Evolutionary conservation across 768 basidiomycete genomes (phyloP), one percentile per base, ranked within the genome.

Genomic region (Symmetrospora coprosmae): DNA sequence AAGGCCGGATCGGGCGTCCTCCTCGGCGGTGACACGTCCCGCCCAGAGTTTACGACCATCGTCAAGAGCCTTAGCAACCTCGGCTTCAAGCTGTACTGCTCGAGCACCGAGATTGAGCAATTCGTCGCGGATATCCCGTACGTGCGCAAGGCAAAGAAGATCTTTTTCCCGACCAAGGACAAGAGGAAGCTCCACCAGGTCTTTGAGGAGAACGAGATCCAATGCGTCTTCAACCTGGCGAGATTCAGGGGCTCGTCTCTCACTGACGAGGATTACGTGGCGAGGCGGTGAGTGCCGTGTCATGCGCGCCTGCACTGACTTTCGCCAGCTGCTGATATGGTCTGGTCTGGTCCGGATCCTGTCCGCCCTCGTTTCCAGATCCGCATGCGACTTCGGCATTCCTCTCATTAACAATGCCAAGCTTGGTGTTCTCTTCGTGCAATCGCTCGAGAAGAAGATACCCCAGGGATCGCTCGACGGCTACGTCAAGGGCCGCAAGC

Each of bases 1-100:
- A 79, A 78, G 53, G 79, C 82, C 21, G 80, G 81, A 47, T 87
- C 85, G 0, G 94, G 94, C 65, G 62, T 70, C 39, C 80, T 99
- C 61, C 78, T 97, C 56, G 94, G 94, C 40, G 94, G 94, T 40
- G 91, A 96, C 69, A 77, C 85, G 61, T 77, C 77, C 59, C 83
- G 84, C 70, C 87, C 90, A 2, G 89, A 97, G 73, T 86, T 99
- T 82, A 74, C 74, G 21, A 76, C 77, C 34, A 82, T 96, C 62
- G 87, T 91, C 13, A 85, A 84, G 72, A 79, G 78, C 21, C 78
- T 97, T 21, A 76, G 80, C 43, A 81, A 86, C 66, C 80, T 91
- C 61, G 92, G 94, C 41, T 99, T 96, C 82, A 90, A 89, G 73
- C 79, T 99, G 46, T 96, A 85, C 76, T 89, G 86, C 72, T 85